Conservation (phyloP, 2,329 filamentous ascomycete genomes). For the Parastagonospora nodorum region DNA sequence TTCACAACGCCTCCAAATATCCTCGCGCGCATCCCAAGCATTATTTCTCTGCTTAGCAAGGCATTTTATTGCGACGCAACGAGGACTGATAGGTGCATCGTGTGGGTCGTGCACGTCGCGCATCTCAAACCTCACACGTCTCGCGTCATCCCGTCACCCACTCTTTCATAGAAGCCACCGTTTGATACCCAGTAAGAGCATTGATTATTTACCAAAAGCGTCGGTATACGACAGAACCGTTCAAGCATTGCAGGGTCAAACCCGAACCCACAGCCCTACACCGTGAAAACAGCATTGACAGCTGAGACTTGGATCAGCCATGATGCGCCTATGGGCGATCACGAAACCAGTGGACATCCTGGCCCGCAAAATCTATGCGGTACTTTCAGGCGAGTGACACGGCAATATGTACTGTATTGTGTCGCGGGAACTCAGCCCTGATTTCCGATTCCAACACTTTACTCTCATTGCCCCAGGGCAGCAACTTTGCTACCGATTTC, state of each 20-base stretch:
- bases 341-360: conserved; percentile 28
- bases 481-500: background rate
- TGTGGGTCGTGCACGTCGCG: conserved; percentile 37
- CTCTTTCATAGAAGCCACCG: conserved; percentile 12
- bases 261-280: conserved; percentile 23
- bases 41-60: conserved; percentile 14
- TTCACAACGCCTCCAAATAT: background rate
- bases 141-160: conserved; percentile 27
- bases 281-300: conserved; percentile 38
- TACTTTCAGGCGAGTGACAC: conserved; percentile 3
- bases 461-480: background rate
- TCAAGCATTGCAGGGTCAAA: conserved; percentile 25
- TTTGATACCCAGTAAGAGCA: conserved; percentile 27
- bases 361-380: conserved; percentile 24
- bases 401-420: conserved; percentile 27
- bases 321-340: conserved; percentile 23
- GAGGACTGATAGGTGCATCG: conserved; percentile 12
- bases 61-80: conserved; percentile 22
- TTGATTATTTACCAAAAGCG: conserved; percentile 16
- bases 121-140: conserved; percentile 37
- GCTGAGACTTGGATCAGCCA: conserved; percentile 18
- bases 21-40: background rate
- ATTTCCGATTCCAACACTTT: conserved; percentile 12
- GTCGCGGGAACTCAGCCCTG: conserved; percentile 5
- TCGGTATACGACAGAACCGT: conserved; percentile 21